Base-by-base conservation (phyloP, 2,329 filamentous ascomycete species). In the Fusarium udum region DNA sequence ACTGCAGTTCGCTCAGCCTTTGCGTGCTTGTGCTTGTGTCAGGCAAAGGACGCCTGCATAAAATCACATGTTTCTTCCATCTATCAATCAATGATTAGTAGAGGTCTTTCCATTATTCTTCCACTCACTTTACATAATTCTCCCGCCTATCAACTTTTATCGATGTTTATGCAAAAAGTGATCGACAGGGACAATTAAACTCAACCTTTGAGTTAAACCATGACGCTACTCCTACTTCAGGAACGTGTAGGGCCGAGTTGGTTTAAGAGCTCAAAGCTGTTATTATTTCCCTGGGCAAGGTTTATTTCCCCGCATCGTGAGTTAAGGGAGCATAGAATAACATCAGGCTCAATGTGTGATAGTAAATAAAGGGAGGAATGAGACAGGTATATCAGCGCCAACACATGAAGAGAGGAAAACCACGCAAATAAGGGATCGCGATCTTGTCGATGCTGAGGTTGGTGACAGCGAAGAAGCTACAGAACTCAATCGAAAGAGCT, bases 141-240 rank as follows among this genome's bases (percentile, higher is more conserved):
- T 26, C 42, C 12, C 6, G 11, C 31, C 20, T 59, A 16, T 34
- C 26, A 26, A 45, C 37, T 55, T 63, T 60, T 34, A 31, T 52
- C 28, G 13, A 16, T 22, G n/a, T 36, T n/a, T 22, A 46, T 32
- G 26, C 24, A 18, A 34, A 45, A 42, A 20, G 39, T 26, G 69
- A 68, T 63, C 62, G 53, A 31, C 46, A 53, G 58, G 63, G 48
- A 67, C 65, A 67, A 57, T 61, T 69, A 65, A 59, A 58, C 68
- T 69, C 45, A 59, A 24, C 56, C 31, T 56, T 68, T 68, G 32
- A 72, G 72, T 73, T 74, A 65, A 48, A 37, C 16, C 60, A 66
- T 72, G 68, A 74, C 67, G 71, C 71, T 74, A 72, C 49, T 58
- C 46, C 56, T 74, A 64, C 71, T 72, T 52, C 63, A 74, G 67